Evolutionary conservation across 257 asterid genomes (phyloP).

Genomic region (Ophiorrhiza pumila): DNA sequence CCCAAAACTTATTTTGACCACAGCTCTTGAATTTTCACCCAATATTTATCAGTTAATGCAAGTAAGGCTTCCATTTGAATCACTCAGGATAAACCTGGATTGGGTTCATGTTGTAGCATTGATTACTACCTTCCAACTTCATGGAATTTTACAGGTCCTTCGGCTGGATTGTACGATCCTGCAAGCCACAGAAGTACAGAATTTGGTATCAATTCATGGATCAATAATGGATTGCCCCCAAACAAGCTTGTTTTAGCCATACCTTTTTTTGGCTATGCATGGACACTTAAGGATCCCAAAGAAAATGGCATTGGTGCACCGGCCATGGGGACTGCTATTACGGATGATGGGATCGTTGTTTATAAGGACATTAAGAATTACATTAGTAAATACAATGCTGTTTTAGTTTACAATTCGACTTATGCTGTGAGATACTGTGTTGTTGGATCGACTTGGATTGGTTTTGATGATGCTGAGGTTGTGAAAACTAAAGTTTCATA

Average conservation of each 20-base stretch:
- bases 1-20: not conserved
- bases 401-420: no score
- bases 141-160: not conserved
- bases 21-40: not conserved
- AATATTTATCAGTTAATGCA: not conserved
- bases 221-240: slow-evolving; percentile 5
- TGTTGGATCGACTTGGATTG: no score
- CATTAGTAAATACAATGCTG: no score
- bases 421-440: no score
- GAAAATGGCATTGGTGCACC: slow-evolving; percentile 8
- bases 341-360: no score
- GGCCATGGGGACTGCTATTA: no score
- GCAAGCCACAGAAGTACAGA: not conserved
- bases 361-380: no score
- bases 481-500: no score
- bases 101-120: slow-evolving; percentile 9
- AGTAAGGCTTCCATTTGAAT: slow-evolving; percentile 1
- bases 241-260: slow-evolving; percentile 7
- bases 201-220: slow-evolving; percentile 17
- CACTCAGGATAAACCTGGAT: slow-evolving; percentile 10
- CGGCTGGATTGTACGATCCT: slow-evolving; percentile 8
- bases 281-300: slow-evolving; percentile 19
- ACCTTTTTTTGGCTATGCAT: slow-evolving; percentile 7
- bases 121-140: not conserved
- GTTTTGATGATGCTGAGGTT: no score